Evolutionary conservation across 148 eudicot species (phyloP), one percentile per base, ranked within the genome.

Genomic region (Dysphania ambrosioides): DNA sequence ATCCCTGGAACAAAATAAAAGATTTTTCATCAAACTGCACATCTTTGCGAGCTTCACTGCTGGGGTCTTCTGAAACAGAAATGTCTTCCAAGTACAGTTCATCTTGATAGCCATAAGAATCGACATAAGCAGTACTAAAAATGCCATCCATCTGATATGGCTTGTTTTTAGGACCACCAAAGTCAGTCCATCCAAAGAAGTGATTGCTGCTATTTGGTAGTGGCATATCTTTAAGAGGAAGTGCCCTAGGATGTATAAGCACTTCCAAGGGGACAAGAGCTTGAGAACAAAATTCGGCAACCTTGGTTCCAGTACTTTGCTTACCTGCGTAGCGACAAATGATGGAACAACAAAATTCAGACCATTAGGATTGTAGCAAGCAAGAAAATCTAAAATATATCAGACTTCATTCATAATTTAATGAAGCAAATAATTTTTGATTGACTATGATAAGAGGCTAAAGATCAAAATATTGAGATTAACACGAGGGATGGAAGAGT

Each of bases 171-270:
- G 75, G 71, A 31, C 51, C 80, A 34, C 68, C 82, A 10, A 75
- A 82, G 56, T 78, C 57, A 68, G 71, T 47, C 60, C 72, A 75
- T 44, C 59, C 80, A 62, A 36, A 78, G 34, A 26, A 26, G 62
- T 44, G 47, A 53, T 68, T 32, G 18, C 49, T 72, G 44, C 63
- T 76, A 55, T 34, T 42, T 60, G 75, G 68, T 41, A 84, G 79
- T 5, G 82, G 61, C n/a, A 72, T 68, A 80, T 94, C 93, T 30
- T 78, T 68, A 57, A 90, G 64, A 38, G 96, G 88, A 74, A 89
- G 89, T 11, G 86, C 86, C 77, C 97, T 82, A 18, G 98, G 93
- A 83, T 91, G 98, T 76, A 94, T 81, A 63, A 94, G 84, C 47
- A 88, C 86, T 88, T 94, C 97, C 78, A 94, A 81, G 47, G 87